phyloP scores from a whole-genome alignment of 2,329 filamentous ascomycete genomes.

The Fusarium goolgardi region DNA sequence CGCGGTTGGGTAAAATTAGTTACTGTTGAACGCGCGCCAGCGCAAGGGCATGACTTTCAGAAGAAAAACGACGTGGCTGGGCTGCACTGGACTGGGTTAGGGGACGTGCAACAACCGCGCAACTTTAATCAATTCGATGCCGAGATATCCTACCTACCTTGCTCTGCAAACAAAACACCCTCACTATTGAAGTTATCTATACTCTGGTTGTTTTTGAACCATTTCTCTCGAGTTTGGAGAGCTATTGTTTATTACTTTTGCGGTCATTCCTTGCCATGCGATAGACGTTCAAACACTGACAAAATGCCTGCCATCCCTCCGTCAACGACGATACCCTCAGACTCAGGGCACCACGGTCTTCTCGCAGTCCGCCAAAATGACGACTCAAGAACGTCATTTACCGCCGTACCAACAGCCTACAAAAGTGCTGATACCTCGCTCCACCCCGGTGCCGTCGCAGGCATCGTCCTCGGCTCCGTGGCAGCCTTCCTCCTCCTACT shows the following conservation, averaged over 20 bases:
- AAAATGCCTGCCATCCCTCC: constrained; percentile 37
- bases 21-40: constrained; percentile 13
- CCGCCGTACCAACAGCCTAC: constrained; percentile 54
- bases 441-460: constrained; percentile 57
- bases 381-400: constrained; percentile 40
- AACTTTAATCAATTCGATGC: constrained; percentile 19
- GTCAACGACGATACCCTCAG: constrained; percentile 25
- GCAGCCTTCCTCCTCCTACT: constrained; percentile 65
- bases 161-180: constrained; percentile 12
- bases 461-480: constrained; percentile 59
- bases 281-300: background rate
- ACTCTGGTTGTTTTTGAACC: background rate
- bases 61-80: constrained; percentile 32
- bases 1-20: constrained; percentile 4
- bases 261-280: constrained; percentile 11
- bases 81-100: constrained; percentile 4
- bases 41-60: constrained; percentile 12
- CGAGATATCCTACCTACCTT: constrained; percentile 13
- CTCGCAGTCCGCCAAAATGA: constrained; percentile 41
- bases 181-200: background rate
- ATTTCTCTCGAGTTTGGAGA: background rate
- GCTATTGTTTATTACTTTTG: background rate
- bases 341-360: constrained; percentile 23
- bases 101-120: constrained; percentile 19
- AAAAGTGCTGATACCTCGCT: constrained; percentile 53